Percentiles rank a stretch among this genome's conserved stretches.
These are phyloP conservation scores for Venturia pyrina DNA, from an alignment of 2,329 filamentous ascomycete species.

Conservation along the genomic window DNA sequence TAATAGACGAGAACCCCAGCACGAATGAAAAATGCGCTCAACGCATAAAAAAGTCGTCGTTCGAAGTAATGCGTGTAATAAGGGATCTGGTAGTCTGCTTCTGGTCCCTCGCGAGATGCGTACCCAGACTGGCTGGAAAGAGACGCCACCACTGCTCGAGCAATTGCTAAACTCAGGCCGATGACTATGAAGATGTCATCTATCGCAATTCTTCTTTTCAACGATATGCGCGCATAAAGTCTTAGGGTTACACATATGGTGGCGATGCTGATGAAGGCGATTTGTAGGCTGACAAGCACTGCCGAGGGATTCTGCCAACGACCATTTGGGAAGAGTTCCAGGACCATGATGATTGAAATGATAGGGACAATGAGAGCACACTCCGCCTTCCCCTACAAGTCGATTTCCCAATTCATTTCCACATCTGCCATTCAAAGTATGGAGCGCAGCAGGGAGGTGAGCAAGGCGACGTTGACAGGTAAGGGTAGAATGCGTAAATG, in stretches of 20 bases:
- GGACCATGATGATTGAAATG: background rate
- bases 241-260: conserved; percentile 3
- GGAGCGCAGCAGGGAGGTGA: background rate
- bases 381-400: background rate
- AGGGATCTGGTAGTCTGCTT: conserved; percentile 7
- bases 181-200: conserved; percentile 12
- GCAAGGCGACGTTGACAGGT: background rate
- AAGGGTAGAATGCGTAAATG: background rate
- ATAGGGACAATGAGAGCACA: background rate
- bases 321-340: conserved; percentile 9
- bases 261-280: conserved; percentile 1
- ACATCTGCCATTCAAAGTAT: no score
- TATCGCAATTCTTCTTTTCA: conserved; percentile 4
- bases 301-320: conserved; percentile 1
- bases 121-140: conserved; percentile 3
- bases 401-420: background rate
- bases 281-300: conserved; percentile 4
- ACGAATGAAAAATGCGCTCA: conserved; percentile 12
- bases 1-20: conserved; percentile 10
- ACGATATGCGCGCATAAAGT: conserved; percentile 8
- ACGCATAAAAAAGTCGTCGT: conserved; percentile 8
- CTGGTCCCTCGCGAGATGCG: conserved; percentile 1
- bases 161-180: conserved; percentile 9
- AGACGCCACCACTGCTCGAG: conserved; percentile 6
- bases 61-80: conserved; percentile 12